Percentiles rank a stretch among this genome's conserved stretches.
Conservation (phyloP, 139 green algal genomes). For the Tetratostichococcus sp. region DNA sequence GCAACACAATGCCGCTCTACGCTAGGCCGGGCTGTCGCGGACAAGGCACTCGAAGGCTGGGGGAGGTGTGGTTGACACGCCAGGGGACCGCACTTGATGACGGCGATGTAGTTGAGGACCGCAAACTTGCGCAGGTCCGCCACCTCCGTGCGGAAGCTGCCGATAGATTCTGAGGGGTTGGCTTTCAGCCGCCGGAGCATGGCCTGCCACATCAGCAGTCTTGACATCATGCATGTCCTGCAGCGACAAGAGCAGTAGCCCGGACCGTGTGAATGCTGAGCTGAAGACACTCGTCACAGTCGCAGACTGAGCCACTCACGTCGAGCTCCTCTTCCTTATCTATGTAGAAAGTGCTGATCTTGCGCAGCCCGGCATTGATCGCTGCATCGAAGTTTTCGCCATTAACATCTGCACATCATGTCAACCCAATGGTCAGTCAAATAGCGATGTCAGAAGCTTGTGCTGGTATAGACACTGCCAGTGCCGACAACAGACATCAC, state of each 20-base stretch:
- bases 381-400: slow-evolving; percentile 40
- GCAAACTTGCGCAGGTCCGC: slow-evolving; percentile 63
- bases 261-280: too few species aligned
- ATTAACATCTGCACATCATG: slow-evolving; percentile 46
- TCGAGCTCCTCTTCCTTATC: slow-evolving; percentile 47
- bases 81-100: slow-evolving; percentile 59
- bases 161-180: neutral
- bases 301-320: too few species aligned
- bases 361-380: slow-evolving; percentile 48
- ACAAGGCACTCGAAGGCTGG: too few species aligned
- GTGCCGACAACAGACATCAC: neutral
- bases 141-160: slow-evolving; percentile 22
- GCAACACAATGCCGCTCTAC: too few species aligned
- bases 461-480: too few species aligned
- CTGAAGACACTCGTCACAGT: too few species aligned
- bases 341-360: slow-evolving; percentile 56
- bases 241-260: too few species aligned
- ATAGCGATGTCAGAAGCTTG: too few species aligned
- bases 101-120: slow-evolving; percentile 80
- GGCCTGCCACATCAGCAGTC: neutral
- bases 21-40: too few species aligned
- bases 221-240: too few species aligned
- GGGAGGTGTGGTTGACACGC: too few species aligned
- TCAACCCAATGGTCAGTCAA: too few species aligned
- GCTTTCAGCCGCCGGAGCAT: neutral